Evolutionary conservation across 306 rosid genomes (phyloP).

Genomic region (Corylus avellana): DNA sequence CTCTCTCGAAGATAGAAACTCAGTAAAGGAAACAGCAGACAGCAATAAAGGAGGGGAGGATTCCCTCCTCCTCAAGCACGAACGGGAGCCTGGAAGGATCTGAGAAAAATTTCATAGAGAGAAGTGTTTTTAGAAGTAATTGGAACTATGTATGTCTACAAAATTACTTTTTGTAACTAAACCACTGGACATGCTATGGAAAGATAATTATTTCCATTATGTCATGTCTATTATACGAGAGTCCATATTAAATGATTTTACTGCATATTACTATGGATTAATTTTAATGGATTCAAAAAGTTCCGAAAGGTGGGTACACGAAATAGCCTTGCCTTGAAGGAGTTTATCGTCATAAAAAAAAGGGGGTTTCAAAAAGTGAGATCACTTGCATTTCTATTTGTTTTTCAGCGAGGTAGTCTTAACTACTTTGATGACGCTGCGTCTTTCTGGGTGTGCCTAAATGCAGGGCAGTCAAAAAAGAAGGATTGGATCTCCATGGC

Average conservation of each 20-base stretch:
- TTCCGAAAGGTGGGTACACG: no score
- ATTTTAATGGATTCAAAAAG: not conserved
- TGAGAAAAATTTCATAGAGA: no score
- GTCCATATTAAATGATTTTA: not conserved
- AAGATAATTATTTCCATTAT: not conserved
- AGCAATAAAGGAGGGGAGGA: no score
- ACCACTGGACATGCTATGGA: not conserved
- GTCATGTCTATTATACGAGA: not conserved
- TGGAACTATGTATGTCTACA: not conserved
- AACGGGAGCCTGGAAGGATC: no score
- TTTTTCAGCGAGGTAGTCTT: not conserved
- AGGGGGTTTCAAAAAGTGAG: not conserved
- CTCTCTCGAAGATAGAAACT: no score
- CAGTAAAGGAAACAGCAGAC: no score
- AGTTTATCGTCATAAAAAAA: no score
- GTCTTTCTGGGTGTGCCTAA: not conserved
- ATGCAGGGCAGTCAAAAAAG: not conserved
- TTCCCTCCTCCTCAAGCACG: no score
- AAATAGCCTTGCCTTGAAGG: no score
- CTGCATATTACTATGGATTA: not conserved
- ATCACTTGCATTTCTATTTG: not conserved
- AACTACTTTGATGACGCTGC: not conserved
- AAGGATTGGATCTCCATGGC: conserved; percentile 18
- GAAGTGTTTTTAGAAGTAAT: no score
- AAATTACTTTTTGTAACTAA: not conserved